A percentile compares a stretch with the other conserved stretches of the same genome.
These are phyloP conservation scores for Starmera dryadoides DNA, from an alignment of 805 yeast species.

Conservation along the genomic window DNA sequence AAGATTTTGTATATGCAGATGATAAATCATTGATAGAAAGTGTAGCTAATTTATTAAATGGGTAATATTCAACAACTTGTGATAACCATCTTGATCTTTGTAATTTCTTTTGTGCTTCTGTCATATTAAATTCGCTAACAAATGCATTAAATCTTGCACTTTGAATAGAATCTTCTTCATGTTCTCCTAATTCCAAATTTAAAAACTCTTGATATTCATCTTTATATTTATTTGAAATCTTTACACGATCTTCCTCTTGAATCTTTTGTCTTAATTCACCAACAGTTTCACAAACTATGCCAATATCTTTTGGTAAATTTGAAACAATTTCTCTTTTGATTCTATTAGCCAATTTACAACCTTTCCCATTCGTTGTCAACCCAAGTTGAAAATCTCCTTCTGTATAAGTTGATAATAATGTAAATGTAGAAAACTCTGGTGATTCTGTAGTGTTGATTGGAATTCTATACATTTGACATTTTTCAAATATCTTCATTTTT, in stretches of 20 bases:
- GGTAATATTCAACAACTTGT: conserved; percentile 88
- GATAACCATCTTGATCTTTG: conserved; percentile 78
- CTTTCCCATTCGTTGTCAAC: conserved; percentile 80
- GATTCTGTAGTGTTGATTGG: conserved; percentile 79
- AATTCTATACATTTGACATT: conserved; percentile 57
- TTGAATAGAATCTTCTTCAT: conserved; percentile 67
- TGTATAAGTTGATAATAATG: conserved; percentile 61
- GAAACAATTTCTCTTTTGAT: conserved; percentile 67
- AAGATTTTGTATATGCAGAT: conserved; percentile 36
- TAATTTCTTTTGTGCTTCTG: conserved; percentile 40
- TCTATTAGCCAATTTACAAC: conserved; percentile 79
- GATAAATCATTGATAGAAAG: conserved; percentile 54
- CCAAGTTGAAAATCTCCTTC: conserved; percentile 78
- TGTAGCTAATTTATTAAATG: conserved; percentile 55
- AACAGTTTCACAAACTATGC: conserved; percentile 57
- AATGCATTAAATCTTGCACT: conserved; percentile 51
- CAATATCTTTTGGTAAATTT: conserved; percentile 63
- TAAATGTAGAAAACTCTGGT: conserved; percentile 66
- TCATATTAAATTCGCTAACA: conserved; percentile 51
- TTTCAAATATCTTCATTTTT: conserved; percentile 35
- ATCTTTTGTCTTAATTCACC: conserved; percentile 57
- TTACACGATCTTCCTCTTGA: conserved; percentile 41
- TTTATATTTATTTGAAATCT: conserved; percentile 14
- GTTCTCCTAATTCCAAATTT: conserved; percentile 39
- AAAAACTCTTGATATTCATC: conserved; percentile 21